These are phyloP conservation scores for Arthrinium puccinioides DNA, from an alignment of 2,329 filamentous ascomycete genomes.

Conservation along the genomic window DNA sequence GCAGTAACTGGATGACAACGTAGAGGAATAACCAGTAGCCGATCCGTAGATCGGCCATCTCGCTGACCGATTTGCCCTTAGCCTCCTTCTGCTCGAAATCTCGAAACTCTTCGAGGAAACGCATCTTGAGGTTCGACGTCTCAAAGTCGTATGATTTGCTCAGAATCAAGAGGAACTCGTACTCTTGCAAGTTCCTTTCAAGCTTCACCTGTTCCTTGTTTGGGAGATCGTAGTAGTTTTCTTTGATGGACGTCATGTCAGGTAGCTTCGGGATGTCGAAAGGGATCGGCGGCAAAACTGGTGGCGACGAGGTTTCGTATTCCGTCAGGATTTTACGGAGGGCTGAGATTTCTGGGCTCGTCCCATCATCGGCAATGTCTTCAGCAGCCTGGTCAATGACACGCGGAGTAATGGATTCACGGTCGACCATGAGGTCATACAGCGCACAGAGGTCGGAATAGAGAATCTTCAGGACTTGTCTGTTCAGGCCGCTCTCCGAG, in stretches of 20 bases:
- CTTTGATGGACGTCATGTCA: conserved; percentile 55
- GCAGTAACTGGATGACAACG: conserved; percentile 67
- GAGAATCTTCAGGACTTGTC: conserved; percentile 70
- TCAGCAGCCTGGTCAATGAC: conserved; percentile 60
- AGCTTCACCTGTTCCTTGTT: conserved; percentile 70
- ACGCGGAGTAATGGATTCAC: conserved; percentile 69
- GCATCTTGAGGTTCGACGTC: conserved; percentile 46
- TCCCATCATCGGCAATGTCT: conserved; percentile 34
- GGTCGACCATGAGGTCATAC: conserved; percentile 84
- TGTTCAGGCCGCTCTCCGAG: conserved; percentile 78
- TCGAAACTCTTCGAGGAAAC: conserved; percentile 64
- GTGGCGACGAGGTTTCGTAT: conserved; percentile 82
- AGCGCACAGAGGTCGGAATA: conserved; percentile 81
- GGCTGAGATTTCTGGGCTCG: conserved; percentile 58
- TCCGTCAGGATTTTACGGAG: conserved; percentile 76
- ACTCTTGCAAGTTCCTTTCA: conserved; percentile 64
- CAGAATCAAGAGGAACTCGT: conserved; percentile 72
- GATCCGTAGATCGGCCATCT: conserved; percentile 63
- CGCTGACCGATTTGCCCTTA: conserved; percentile 54
- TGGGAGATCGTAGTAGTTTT: conserved; percentile 57
- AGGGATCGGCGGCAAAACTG: conserved; percentile 83
- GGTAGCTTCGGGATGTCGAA: conserved; percentile 82
- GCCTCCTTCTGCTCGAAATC: conserved; percentile 65
- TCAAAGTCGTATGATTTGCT: conserved; percentile 77
- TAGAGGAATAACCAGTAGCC: conserved; percentile 82